Percentiles rank a stretch among this genome's conserved stretches.
Conservation (phyloP, 441 rosid species). For the Raphanus hybrid region DNA sequence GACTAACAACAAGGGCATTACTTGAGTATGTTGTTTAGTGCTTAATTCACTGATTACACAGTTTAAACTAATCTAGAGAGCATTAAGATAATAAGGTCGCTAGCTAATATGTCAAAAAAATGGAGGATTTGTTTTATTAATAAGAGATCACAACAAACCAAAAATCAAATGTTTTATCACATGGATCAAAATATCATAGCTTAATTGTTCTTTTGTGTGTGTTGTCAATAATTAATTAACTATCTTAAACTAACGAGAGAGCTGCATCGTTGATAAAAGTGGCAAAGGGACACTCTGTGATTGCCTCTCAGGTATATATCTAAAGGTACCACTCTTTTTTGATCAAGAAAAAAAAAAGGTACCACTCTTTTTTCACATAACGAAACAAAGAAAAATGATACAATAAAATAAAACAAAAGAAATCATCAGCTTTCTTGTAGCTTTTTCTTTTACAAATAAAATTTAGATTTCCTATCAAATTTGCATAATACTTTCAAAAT, state of each 20-base stretch:
- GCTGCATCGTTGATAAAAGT: neutral
- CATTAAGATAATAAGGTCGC: neutral
- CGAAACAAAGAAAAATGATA: neutral
- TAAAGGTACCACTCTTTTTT: neutral
- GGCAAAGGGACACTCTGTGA: neutral
- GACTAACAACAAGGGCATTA: neutral
- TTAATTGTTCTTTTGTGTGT: neutral
- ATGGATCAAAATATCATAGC: neutral
- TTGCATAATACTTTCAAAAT: neutral
- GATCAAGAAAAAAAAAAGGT: no score
- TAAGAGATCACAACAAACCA: neutral
- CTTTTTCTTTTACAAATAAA: neutral
- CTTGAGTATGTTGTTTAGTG: neutral
- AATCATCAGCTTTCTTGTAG: neutral
- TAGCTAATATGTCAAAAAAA: neutral
- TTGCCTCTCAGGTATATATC: neutral
- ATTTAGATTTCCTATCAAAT: neutral
- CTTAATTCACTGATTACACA: neutral
- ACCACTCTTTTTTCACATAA: neutral
- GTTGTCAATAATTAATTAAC: neutral
- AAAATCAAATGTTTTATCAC: neutral
- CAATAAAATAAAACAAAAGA: neutral
- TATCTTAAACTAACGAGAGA: neutral
- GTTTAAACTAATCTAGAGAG: neutral
- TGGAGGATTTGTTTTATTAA: neutral